phyloP scores from a whole-genome alignment of 805 yeast genomes.

The Clavispora phyllophila region DNA sequence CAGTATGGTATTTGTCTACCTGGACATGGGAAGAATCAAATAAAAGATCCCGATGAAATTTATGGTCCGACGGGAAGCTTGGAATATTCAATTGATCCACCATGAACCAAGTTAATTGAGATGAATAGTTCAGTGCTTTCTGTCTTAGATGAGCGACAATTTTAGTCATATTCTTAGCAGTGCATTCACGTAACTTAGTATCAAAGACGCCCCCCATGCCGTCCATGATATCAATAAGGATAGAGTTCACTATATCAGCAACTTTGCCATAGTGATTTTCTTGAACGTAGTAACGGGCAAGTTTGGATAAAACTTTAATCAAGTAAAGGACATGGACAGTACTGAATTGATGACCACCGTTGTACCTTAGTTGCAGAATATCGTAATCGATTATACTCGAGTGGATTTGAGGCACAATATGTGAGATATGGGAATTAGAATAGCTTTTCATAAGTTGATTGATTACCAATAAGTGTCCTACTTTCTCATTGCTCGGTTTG shows the following conservation, averaged over 20 bases:
- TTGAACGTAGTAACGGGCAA: conserved; percentile 23
- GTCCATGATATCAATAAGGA: conserved; percentile 34
- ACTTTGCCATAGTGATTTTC: conserved; percentile 31
- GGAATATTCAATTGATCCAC: conserved; percentile 28
- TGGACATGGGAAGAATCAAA: background rate
- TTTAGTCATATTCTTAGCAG: conserved; percentile 63
- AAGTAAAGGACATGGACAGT: conserved; percentile 22
- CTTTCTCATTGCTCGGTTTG: conserved; percentile 8
- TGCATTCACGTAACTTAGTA: conserved; percentile 54
- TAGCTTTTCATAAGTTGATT: conserved; percentile 32
- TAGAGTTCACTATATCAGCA: conserved; percentile 46
- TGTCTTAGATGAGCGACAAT: conserved; percentile 32
- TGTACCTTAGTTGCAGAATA: conserved; percentile 1
- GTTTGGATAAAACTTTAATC: conserved; percentile 33
- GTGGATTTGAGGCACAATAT: conserved; percentile 2
- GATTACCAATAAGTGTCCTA: conserved; percentile 39
- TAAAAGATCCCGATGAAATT: background rate
- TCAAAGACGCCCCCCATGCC: conserved; percentile 40
- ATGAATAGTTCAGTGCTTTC: conserved; percentile 33
- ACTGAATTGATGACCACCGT: conserved; percentile 1
- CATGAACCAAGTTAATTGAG: conserved; percentile 36
- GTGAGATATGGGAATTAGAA: conserved; percentile 5
- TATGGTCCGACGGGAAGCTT: background rate
- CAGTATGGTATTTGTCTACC: conserved; percentile 52
- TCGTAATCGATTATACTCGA: conserved; percentile 5